Base-by-base conservation (phyloP, 1,284 basidiomycete genomes). In the Ustilago loliicola region DNA sequence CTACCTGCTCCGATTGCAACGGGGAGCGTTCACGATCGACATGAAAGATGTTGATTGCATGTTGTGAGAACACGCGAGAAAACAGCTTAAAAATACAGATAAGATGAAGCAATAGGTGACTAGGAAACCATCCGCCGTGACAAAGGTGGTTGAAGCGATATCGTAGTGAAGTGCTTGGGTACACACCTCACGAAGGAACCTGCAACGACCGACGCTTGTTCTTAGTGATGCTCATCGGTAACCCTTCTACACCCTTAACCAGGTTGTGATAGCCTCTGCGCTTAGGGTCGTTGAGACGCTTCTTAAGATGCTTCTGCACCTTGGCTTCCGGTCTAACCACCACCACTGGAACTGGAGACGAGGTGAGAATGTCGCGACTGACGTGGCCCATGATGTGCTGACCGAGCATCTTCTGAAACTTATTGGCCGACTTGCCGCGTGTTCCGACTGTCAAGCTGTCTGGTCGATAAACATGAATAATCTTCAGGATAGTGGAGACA, bases 381-480 rank as follows among this genome's bases (percentile, higher is more conserved):
- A 80, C 66, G 36, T 82, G 82, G 2, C 83, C 83, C 62, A 85
- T 82, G 47, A 75, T 78, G 47, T 80, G 74, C 40, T 84, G 75
- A 6, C 83, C 83, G 6, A 86, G 72, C 79, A 86, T 82, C 65
- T 85, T 86, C 42, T 85, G 81, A 21, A 86, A 68, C 29, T 82
- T 78, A 57, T 79, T 83, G 21, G 79, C 79, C 30, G 80, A 80
- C 58, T 82, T 85, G 25, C 95, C 96, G 38, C 93, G 90, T 15
- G 94, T 96, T 15, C 96, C 96, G 27, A 98, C 95, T 19, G 98
- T 92, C 61, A 98, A 89, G 1, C 93, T 94, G 87, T 99, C 96
- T 1, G 96, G 96, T 51, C 95, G 91, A 85, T 99, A 98, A 42
- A 98, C 91, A 2, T 95, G 93, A 74, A 98, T 96, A 78, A 99